phyloP scores from a whole-genome alignment of 176 grass and related monocot species.

The Oryza glaberrima region DNA sequence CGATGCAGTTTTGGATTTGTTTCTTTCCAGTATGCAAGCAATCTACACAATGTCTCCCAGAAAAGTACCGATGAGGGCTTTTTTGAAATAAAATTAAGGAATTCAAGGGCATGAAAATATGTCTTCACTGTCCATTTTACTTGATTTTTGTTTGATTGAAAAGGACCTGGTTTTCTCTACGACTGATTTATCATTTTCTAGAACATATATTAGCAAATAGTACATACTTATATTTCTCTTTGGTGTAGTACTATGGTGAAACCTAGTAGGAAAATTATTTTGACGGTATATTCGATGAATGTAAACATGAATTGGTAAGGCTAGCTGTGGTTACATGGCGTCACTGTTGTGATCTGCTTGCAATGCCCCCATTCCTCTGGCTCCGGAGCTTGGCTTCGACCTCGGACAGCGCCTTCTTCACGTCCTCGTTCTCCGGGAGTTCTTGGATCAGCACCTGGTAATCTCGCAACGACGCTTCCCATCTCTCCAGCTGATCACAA shows the following conservation, averaged over 20 bases:
- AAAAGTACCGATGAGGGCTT: too few species aligned
- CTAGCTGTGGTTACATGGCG: constrained; percentile 43
- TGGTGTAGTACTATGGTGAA: not conserved
- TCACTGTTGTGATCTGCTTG: constrained; percentile 39
- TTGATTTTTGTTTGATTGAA: not conserved
- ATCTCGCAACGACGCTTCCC: constrained; percentile 87
- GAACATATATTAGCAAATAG: not conserved
- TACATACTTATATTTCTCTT: not conserved
- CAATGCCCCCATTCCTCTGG: constrained; percentile 39
- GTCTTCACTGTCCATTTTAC: not conserved
- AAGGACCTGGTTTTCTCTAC: not conserved
- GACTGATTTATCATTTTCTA: not conserved
- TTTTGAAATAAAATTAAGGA: too few species aligned
- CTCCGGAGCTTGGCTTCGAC: constrained; percentile 65
- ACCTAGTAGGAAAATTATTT: not conserved
- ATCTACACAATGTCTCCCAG: not conserved
- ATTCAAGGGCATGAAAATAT: too few species aligned
- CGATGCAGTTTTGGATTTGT: constrained; percentile 1
- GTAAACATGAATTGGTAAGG: not conserved
- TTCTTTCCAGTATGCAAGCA: not conserved
- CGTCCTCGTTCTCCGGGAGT: constrained; percentile 79
- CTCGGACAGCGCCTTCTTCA: constrained; percentile 67
- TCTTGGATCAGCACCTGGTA: constrained; percentile 84
- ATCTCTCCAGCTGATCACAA: constrained; percentile 74
- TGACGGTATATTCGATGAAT: not conserved